These are phyloP conservation scores for Fusarium secorum DNA, from an alignment of 2,329 filamentous ascomycete species.

Conservation along the genomic window DNA sequence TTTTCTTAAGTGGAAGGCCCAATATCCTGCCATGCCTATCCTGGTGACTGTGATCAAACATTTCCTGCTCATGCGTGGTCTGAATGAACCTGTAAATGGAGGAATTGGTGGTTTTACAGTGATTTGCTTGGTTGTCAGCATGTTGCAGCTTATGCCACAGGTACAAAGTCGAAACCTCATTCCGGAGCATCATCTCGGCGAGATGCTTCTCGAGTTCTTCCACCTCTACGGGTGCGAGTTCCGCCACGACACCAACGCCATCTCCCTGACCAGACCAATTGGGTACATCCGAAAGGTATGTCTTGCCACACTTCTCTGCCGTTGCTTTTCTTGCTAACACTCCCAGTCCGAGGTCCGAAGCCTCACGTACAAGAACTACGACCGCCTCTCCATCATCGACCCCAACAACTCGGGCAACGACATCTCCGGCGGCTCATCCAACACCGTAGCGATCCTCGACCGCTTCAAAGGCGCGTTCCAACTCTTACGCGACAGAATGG, in stretches of 20 bases:
- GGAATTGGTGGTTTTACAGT: constrained; percentile 94
- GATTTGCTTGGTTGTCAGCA: constrained; percentile 90
- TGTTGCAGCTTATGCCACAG: constrained; percentile 81
- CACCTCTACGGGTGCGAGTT: constrained; percentile 88
- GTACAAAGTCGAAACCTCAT: constrained; percentile 67
- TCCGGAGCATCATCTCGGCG: constrained; percentile 74
- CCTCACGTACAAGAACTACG: constrained; percentile 65
- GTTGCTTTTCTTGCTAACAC: neutral
- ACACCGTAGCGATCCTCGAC: constrained; percentile 71
- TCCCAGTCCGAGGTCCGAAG: constrained; percentile 53
- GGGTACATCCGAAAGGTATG: constrained; percentile 79
- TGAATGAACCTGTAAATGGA: constrained; percentile 91
- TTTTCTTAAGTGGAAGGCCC: constrained; percentile 78
- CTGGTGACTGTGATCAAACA: constrained; percentile 92
- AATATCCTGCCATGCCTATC: constrained; percentile 85
- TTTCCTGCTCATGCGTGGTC: constrained; percentile 83
- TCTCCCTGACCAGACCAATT: constrained; percentile 74
- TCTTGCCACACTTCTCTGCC: neutral
- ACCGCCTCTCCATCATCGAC: constrained; percentile 87
- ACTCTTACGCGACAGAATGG: constrained; percentile 66
- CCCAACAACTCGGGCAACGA: constrained; percentile 88
- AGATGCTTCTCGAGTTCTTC: constrained; percentile 86
- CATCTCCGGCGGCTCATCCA: constrained; percentile 84
- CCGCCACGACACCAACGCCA: constrained; percentile 73
- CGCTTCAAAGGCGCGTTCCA: constrained; percentile 73